Conservation (phyloP, 2,329 filamentous ascomycete species). For the Penicillium glabrum region DNA sequence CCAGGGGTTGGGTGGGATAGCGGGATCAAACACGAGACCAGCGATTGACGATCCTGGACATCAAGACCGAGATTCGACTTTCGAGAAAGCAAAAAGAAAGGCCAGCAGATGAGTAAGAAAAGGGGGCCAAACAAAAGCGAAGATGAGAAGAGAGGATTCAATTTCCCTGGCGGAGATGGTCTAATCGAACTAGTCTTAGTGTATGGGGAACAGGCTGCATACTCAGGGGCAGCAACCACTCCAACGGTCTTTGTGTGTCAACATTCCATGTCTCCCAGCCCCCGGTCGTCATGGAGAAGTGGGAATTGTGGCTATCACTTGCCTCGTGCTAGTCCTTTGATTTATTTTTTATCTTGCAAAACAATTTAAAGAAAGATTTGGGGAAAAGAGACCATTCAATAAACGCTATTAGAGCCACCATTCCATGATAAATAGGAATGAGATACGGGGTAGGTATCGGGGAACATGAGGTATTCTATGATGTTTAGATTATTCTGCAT, state of each 20-base stretch:
- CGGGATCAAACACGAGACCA: slow-evolving; percentile 6
- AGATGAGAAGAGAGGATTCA: slow-evolving; percentile 15
- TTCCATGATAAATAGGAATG: neutral
- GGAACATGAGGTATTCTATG: neutral
- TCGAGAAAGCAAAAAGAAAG: slow-evolving; percentile 9
- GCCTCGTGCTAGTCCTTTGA: neutral
- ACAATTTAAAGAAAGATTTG: neutral
- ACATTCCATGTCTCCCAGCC: slow-evolving; percentile 10
- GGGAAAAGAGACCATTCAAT: neutral
- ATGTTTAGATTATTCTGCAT: neutral
- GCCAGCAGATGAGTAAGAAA: slow-evolving; percentile 9
- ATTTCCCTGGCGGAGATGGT: slow-evolving; percentile 19
- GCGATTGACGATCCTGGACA: slow-evolving; percentile 8
- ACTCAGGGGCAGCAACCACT: slow-evolving; percentile 21
- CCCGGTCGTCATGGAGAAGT: slow-evolving; percentile 8
- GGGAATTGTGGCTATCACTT: neutral
- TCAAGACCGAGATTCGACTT: neutral
- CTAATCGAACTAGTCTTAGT: slow-evolving; percentile 17
- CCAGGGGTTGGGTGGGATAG: slow-evolving; percentile 8
- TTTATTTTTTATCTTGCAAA: neutral
- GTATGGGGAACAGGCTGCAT: slow-evolving; percentile 15
- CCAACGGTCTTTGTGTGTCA: slow-evolving; percentile 10
- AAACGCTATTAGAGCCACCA: neutral
- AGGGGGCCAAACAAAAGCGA: slow-evolving; percentile 13
- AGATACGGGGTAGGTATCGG: neutral